Evolutionary conservation across 2,329 filamentous ascomycete genomes (phyloP).

Genomic region (Neocatenulostroma microsporum): DNA sequence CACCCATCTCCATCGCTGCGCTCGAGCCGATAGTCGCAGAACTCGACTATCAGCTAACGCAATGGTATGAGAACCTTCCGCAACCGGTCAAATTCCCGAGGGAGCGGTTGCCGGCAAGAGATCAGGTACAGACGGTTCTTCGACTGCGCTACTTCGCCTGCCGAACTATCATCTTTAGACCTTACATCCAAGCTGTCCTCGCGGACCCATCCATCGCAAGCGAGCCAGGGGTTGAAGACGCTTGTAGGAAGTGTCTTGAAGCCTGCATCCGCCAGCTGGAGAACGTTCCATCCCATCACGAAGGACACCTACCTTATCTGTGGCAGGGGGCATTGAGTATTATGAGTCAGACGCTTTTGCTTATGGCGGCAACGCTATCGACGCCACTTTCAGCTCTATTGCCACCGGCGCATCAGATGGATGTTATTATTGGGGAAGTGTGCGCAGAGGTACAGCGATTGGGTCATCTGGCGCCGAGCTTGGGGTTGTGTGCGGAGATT

Average conservation of each 20-base stretch:
- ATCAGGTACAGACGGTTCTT: constrained; percentile 71
- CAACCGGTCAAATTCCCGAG: constrained; percentile 70
- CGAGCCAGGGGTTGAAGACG: constrained; percentile 66
- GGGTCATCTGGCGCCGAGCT: constrained; percentile 65
- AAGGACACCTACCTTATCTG: constrained; percentile 75
- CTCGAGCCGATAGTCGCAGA: constrained; percentile 72
- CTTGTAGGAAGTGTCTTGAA: constrained; percentile 73
- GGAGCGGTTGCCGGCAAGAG: constrained; percentile 56
- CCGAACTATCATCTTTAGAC: constrained; percentile 76
- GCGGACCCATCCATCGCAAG: constrained; percentile 66
- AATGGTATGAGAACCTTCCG: constrained; percentile 77
- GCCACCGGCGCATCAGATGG: constrained; percentile 49
- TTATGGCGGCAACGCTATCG: constrained; percentile 80
- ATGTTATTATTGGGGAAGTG: constrained; percentile 70
- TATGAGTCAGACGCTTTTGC: constrained; percentile 69
- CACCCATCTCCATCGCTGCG: constrained; percentile 65
- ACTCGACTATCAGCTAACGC: constrained; percentile 71
- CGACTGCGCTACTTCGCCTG: constrained; percentile 76
- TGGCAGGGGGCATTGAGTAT: constrained; percentile 81
- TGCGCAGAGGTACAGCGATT: constrained; percentile 68
- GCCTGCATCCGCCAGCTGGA: constrained; percentile 72
- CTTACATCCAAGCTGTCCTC: constrained; percentile 71
- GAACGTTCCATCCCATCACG: constrained; percentile 69
- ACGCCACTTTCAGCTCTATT: constrained; percentile 62
- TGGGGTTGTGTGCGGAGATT: constrained; percentile 69